phyloP scores from a whole-genome alignment of 2,329 filamentous ascomycete species.

The Penicillium sp. region DNA sequence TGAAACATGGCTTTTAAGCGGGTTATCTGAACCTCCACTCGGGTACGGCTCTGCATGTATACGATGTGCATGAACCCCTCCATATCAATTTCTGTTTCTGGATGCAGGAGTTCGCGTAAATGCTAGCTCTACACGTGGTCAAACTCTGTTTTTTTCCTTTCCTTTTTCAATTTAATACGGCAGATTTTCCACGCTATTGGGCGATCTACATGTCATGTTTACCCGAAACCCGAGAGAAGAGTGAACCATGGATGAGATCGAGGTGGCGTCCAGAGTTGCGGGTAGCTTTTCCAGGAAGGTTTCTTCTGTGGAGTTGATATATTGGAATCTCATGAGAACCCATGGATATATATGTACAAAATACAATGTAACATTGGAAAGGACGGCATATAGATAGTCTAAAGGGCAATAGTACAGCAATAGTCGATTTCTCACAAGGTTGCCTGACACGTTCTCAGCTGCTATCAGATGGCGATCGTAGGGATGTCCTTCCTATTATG shows the following conservation, averaged over 20 bases:
- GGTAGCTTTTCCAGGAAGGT: neutral
- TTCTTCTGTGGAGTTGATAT: no score
- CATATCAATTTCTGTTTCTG: neutral
- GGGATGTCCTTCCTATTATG: conserved; percentile 1
- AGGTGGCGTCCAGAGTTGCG: neutral
- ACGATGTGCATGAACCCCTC: neutral
- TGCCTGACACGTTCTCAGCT: neutral
- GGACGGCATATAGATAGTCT: neutral
- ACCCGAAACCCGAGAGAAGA: neutral
- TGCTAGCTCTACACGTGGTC: no score
- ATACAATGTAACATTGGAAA: no score
- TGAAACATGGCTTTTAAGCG: neutral
- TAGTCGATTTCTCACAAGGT: neutral
- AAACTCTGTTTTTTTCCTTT: no score
- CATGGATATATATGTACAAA: no score
- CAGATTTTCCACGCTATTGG: neutral
- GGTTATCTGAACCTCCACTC: neutral
- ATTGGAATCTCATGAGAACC: no score
- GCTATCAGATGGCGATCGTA: conserved; percentile 2
- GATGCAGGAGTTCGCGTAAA: neutral
- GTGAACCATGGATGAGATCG: neutral
- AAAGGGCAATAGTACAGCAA: neutral
- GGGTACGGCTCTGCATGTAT: neutral
- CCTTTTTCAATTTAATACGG: neutral
- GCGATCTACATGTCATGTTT: conserved; percentile 1